These are phyloP conservation scores for Plasmodium gonderi DNA, from an alignment of 169 alveolate species.

Conservation along the genomic window DNA sequence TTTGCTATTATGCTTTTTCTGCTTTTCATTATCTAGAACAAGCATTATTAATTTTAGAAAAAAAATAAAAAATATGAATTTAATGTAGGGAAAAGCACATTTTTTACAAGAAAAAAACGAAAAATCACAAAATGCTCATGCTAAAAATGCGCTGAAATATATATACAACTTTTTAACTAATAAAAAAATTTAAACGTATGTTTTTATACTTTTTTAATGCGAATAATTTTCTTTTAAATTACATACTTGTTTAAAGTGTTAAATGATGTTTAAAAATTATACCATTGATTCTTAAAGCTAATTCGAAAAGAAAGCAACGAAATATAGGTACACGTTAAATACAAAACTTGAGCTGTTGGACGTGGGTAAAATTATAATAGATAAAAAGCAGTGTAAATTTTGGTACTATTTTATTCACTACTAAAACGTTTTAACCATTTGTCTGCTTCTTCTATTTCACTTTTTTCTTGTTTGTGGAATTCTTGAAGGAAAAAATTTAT, in stretches of 20 bases:
- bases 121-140: not conserved
- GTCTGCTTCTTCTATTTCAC: slow-evolving; percentile 69
- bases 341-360: not conserved
- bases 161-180: not conserved
- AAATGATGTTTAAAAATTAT: not conserved
- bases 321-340: not conserved
- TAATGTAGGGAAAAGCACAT: not conserved
- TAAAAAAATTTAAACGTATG: not conserved
- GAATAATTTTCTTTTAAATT: not conserved
- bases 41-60: not conserved
- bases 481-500: slow-evolving; percentile 41
- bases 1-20: not conserved
- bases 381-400: not conserved
- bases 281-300: not conserved
- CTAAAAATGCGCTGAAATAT: not conserved
- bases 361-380: not conserved
- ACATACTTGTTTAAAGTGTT: not conserved
- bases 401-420: slow-evolving; percentile 6
- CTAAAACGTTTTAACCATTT: slow-evolving; percentile 57
- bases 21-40: not conserved
- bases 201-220: not conserved
- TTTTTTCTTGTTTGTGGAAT: slow-evolving; percentile 49
- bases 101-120: not conserved
- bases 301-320: not conserved
- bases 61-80: not conserved